Evolutionary conservation across 208 protist species (phyloP).

Genomic region (Leishmania amazonensis): DNA sequence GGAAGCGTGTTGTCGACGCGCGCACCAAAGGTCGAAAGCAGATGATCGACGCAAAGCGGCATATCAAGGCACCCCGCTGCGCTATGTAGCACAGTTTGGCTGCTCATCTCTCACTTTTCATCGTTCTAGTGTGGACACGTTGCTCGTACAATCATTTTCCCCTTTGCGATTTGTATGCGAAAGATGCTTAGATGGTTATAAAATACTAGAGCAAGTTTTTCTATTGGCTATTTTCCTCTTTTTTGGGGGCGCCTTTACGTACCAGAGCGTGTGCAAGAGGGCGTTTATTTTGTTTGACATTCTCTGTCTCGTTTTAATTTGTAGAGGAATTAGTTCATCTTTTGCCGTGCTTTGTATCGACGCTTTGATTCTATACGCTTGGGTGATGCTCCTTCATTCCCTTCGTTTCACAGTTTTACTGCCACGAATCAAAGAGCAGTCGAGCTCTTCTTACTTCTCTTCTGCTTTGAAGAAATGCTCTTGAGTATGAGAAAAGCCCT

Average conservation of each 20-base stretch:
- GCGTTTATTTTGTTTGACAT: conserved; percentile 3
- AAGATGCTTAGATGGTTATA: conserved; percentile 7
- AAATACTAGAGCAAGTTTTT: conserved; percentile 2
- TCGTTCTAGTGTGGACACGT: not conserved
- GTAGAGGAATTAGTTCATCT: not conserved
- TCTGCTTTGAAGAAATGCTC: not conserved
- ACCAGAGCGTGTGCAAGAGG: not conserved
- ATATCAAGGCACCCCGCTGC: conserved; percentile 57
- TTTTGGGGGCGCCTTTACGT: not conserved
- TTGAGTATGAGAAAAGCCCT: not conserved
- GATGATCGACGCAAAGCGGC: conserved; percentile 80
- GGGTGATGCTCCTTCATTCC: not conserved
- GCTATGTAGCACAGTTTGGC: conserved; percentile 41
- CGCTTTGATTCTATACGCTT: not conserved
- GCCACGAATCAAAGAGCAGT: not conserved
- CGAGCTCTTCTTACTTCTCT: not conserved
- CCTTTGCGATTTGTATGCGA: not conserved
- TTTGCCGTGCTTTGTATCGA: not conserved
- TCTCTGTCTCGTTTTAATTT: not conserved
- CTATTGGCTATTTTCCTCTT: conserved; percentile 5
- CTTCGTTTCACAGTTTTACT: conserved; percentile 11
- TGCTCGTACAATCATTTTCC: not conserved
- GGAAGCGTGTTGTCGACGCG: conserved; percentile 88
- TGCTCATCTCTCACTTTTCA: not conserved
- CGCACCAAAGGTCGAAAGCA: conserved; percentile 87